Conservation (phyloP, 345 rosid species). For the Lepidium africanum region DNA sequence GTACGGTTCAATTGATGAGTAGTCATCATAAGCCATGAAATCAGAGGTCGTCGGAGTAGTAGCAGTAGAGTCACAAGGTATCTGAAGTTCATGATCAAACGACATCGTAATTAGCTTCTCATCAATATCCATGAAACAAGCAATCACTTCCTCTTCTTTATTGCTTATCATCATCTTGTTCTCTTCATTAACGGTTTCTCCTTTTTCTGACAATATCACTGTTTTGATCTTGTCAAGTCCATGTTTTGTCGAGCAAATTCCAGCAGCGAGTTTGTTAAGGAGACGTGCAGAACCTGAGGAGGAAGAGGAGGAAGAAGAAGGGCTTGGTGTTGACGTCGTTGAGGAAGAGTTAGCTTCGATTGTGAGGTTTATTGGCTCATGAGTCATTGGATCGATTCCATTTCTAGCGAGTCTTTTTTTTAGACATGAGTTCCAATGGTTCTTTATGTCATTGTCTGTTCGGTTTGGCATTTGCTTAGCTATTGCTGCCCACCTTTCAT, state of each 20-base stretch:
- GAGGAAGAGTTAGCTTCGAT: not conserved
- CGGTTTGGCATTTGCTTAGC: conserved; percentile 26
- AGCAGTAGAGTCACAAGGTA: not conserved
- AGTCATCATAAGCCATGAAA: conserved; percentile 1
- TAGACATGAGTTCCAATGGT: conserved; percentile 31
- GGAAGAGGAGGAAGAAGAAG: conserved; percentile 2
- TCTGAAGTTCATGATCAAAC: not conserved
- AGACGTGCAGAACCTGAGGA: conserved; percentile 4
- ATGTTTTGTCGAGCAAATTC: not conserved
- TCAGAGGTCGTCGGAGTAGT: not conserved
- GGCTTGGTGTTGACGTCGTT: not conserved
- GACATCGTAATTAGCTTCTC: not conserved
- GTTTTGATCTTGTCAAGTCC: conserved; percentile 17
- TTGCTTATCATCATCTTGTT: not conserved
- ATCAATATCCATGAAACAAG: conserved; percentile 18
- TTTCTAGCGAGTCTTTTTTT: conserved; percentile 22
- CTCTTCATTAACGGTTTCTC: conserved; percentile 1
- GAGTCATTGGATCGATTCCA: conserved; percentile 27
- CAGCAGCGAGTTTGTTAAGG: conserved; percentile 26
- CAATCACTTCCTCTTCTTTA: not conserved
- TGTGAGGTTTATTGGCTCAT: not conserved
- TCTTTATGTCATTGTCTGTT: conserved; percentile 33
- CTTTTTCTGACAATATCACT: conserved; percentile 7
- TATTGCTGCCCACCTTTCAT: conserved; percentile 30
- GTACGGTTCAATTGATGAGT: not conserved